phyloP scores from a whole-genome alignment of 495 filamentous ascomycete genomes.

The Neurospora terricola region DNA sequence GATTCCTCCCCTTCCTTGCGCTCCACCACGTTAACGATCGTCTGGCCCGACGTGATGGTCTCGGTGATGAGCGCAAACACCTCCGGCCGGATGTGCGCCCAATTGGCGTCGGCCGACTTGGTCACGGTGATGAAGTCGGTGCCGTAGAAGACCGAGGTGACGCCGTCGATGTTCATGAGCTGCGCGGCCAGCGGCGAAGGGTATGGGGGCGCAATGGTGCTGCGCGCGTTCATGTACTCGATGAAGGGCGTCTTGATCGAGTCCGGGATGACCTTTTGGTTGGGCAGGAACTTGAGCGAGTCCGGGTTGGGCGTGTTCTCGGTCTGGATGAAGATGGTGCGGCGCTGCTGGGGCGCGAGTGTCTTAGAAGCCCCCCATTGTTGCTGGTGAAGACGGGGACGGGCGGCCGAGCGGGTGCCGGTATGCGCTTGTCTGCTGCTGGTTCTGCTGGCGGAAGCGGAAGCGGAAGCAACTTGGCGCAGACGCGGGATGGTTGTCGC shows the following conservation, averaged over 20 bases:
- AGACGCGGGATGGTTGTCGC: constrained; percentile 2
- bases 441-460: constrained; percentile 10
- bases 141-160: constrained; percentile 91
- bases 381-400: not conserved
- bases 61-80: constrained; percentile 93
- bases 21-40: constrained; percentile 66
- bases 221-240: constrained; percentile 82
- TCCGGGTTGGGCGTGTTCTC: constrained; percentile 86
- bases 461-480: constrained; percentile 13
- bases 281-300: constrained; percentile 90
- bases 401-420: not conserved
- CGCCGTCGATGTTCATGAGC: constrained; percentile 82
- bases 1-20: constrained; percentile 33
- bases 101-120: constrained; percentile 75
- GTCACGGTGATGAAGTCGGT: constrained; percentile 94
- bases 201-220: constrained; percentile 78
- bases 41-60: constrained; percentile 68
- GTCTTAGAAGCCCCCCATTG: too few relatives aligned
- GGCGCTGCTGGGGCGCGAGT: constrained; percentile 16
- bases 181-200: constrained; percentile 88
- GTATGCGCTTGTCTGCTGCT: constrained; percentile 14
- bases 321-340: constrained; percentile 95
- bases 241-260: constrained; percentile 64
- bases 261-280: constrained; percentile 68
- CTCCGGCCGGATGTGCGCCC: constrained; percentile 92